phyloP scores from a whole-genome alignment of 208 protist species.

The Crithidia mellificae region DNA sequence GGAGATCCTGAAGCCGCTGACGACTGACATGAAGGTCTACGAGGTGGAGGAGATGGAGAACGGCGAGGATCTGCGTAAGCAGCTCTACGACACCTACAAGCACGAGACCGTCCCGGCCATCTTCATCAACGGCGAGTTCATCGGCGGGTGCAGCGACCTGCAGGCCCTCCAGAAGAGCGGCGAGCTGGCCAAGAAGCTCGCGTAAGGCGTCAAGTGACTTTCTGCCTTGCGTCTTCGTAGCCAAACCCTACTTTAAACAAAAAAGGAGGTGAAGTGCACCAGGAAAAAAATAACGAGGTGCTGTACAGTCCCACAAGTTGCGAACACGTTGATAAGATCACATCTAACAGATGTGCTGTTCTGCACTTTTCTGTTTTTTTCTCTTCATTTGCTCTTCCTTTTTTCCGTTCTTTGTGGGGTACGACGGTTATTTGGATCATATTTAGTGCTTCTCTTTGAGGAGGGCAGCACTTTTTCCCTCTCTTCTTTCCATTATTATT shows the following conservation, averaged over 20 bases:
- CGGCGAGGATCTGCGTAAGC: conserved; percentile 53
- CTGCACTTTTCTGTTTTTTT: no score
- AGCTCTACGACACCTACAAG: conserved; percentile 47
- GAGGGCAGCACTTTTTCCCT: no score
- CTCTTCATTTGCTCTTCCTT: not conserved
- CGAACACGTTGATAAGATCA: no score
- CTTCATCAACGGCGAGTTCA: conserved; percentile 80
- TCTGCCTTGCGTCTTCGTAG: not conserved
- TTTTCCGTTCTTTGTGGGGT: not conserved
- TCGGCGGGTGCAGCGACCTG: conserved; percentile 63
- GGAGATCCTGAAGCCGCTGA: conserved; percentile 51
- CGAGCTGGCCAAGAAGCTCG: conserved; percentile 50
- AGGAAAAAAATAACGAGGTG: no score
- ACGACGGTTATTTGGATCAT: no score
- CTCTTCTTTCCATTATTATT: no score
- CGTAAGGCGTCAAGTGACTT: conserved; percentile 2
- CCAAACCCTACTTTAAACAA: not conserved
- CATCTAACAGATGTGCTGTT: no score
- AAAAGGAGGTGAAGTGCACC: not conserved
- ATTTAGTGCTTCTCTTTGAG: no score
- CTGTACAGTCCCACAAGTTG: no score
- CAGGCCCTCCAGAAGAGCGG: conserved; percentile 53
- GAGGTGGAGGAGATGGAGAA: conserved; percentile 56
- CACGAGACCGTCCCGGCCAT: conserved; percentile 81
- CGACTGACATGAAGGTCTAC: conserved; percentile 55